These are phyloP conservation scores for Pluteus cervinus DNA, from an alignment of 768 basidiomycete genomes.

Conservation along the genomic window DNA sequence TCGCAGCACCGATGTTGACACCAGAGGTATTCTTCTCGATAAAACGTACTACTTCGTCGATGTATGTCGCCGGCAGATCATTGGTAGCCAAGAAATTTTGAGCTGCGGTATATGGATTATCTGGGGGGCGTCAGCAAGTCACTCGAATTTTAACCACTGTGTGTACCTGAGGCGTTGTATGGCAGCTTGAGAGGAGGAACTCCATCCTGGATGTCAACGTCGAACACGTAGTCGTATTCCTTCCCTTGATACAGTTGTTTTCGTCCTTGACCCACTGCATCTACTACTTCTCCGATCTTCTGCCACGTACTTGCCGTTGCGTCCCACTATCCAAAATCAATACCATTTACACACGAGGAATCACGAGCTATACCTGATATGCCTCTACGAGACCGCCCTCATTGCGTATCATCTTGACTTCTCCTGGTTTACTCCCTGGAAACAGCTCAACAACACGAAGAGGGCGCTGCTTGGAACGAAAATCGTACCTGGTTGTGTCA, in stretches of 20 bases:
- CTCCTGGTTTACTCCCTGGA: slow-evolving; percentile 85
- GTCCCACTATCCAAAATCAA: slow-evolving; percentile 65
- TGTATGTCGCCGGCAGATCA: slow-evolving; percentile 75
- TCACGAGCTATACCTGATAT: slow-evolving; percentile 59
- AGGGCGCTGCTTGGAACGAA: background rate
- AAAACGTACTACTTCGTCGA: slow-evolving; percentile 88
- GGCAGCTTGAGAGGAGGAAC: slow-evolving; percentile 90
- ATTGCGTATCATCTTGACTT: slow-evolving; percentile 87
- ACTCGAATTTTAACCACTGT: slow-evolving; percentile 1
- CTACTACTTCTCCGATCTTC: slow-evolving; percentile 94
- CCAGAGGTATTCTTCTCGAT: slow-evolving; percentile 90
- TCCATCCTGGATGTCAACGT: slow-evolving; percentile 93
- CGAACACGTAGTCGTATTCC: slow-evolving; percentile 99
- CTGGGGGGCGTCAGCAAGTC: slow-evolving; percentile 32
- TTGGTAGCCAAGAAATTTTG: slow-evolving; percentile 82
- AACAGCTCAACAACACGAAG: slow-evolving; percentile 2
- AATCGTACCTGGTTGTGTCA: slow-evolving; percentile 62
- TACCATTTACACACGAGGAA: slow-evolving; percentile 1
- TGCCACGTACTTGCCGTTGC: slow-evolving; percentile 64
- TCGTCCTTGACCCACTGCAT: slow-evolving; percentile 84
- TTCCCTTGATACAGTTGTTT: slow-evolving; percentile 90
- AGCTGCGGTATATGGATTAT: slow-evolving; percentile 88
- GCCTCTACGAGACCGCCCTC: slow-evolving; percentile 82
- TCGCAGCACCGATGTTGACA: slow-evolving; percentile 58
- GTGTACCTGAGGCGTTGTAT: slow-evolving; percentile 82